Evolutionary conservation across 805 yeast genomes (phyloP).

Genomic region (Lachancea kluyveri): DNA sequence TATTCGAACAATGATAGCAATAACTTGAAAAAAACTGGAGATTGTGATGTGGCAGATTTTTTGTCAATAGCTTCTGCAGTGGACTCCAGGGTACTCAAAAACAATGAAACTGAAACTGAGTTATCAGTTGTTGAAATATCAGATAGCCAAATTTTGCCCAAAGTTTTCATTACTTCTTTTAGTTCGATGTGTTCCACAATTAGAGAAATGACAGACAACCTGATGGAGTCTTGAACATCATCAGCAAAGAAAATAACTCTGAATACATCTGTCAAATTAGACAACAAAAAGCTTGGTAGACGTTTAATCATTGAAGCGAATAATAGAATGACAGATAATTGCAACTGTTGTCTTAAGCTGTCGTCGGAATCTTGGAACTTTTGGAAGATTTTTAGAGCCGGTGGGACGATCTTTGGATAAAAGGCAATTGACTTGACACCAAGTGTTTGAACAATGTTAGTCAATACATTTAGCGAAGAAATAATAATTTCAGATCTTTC

Average conservation of each 20-base stretch:
- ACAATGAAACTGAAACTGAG: slow-evolving; percentile 57
- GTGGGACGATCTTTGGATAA: slow-evolving; percentile 80
- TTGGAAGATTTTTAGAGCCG: slow-evolving; percentile 56
- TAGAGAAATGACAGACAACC: slow-evolving; percentile 55
- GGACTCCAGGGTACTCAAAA: slow-evolving; percentile 58
- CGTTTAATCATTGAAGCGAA: slow-evolving; percentile 71
- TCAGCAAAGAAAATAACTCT: slow-evolving; percentile 50
- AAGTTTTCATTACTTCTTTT: slow-evolving; percentile 52
- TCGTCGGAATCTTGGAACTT: slow-evolving; percentile 19
- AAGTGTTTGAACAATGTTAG: slow-evolving; percentile 60
- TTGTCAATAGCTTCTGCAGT: slow-evolving; percentile 64
- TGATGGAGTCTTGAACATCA: slow-evolving; percentile 51
- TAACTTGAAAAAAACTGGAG: slow-evolving; percentile 62
- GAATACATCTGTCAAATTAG: slow-evolving; percentile 60
- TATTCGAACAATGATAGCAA: slow-evolving; percentile 65
- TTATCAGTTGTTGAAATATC: slow-evolving; percentile 31
- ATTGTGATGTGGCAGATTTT: slow-evolving; percentile 66
- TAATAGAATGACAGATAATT: slow-evolving; percentile 64
- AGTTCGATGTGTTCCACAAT: slow-evolving; percentile 64
- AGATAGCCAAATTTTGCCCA: slow-evolving; percentile 57
- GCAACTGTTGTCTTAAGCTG: slow-evolving; percentile 37
- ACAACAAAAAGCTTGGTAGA: slow-evolving; percentile 77
- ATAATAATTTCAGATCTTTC: slow-evolving; percentile 57
- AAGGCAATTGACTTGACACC: slow-evolving; percentile 85
- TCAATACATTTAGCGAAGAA: slow-evolving; percentile 66